Conservation (phyloP, 345 rosid species). For the Acer negundo region DNA sequence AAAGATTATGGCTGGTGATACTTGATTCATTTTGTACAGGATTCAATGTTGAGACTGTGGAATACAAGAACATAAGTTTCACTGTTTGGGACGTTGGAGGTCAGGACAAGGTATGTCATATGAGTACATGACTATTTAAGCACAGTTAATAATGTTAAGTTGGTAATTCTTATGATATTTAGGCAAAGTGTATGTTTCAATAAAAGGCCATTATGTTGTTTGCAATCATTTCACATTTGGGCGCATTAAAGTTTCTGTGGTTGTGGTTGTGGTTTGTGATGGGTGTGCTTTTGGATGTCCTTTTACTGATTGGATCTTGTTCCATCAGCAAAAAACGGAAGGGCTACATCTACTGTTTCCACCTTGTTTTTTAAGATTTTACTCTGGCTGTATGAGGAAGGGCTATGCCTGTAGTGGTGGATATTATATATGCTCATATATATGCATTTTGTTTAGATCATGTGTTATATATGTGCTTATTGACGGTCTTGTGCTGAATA, state of each 20-base stretch:
- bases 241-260: background rate
- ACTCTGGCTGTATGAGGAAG: conserved; percentile 7
- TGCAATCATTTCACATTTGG: background rate
- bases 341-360: conserved; percentile 11
- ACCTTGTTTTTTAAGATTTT: background rate
- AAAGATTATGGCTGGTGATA: background rate
- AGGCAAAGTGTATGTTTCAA: background rate
- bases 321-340: conserved; percentile 29
- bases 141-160: background rate
- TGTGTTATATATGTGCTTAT: conserved; percentile 24
- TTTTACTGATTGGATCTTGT: conserved; percentile 16
- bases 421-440: background rate
- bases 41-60: conserved; percentile 78
- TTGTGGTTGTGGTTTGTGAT: background rate
- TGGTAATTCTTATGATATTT: background rate
- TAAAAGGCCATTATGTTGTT: background rate
- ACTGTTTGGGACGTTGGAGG: conserved; percentile 86
- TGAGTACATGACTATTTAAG: background rate
- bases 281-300: conserved; percentile 28
- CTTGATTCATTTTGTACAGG: conserved; percentile 32
- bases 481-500: conserved; percentile 34
- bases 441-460: background rate
- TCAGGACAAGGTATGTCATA: conserved; percentile 62
- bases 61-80: conserved; percentile 77
- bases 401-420: conserved; percentile 5